These are phyloP conservation scores for Neurospora sp. DNA, from an alignment of 2,329 filamentous ascomycete species.

Conservation along the genomic window DNA sequence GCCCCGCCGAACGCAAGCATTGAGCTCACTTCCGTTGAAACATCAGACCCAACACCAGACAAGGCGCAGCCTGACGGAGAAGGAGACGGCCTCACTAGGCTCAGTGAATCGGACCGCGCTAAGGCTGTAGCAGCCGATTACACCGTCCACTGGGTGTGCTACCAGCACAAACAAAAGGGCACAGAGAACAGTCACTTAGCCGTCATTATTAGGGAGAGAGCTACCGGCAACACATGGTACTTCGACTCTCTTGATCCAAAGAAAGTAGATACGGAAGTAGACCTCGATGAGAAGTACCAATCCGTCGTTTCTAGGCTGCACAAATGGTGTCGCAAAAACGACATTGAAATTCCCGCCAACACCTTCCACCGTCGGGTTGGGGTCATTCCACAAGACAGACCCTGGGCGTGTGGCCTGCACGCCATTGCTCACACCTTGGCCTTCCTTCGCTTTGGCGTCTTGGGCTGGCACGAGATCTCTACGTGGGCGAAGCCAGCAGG, in stretches of 20 bases:
- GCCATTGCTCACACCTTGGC: constrained; percentile 8
- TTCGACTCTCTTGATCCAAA: not conserved
- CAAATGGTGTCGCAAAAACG: not conserved
- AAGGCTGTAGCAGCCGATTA: not conserved
- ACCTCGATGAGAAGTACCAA: not conserved
- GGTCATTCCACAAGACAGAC: not conserved
- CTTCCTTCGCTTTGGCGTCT: constrained; percentile 8
- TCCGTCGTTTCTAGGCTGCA: not conserved
- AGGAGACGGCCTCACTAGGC: not conserved
- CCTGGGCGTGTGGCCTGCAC: constrained; percentile 9
- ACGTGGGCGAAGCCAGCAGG: not conserved
- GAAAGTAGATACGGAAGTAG: not conserved
- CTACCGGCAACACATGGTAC: not conserved
- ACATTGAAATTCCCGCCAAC: not conserved
- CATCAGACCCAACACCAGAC: not conserved
- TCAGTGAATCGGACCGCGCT: not conserved
- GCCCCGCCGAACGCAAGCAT: not conserved
- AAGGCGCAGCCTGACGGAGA: not conserved
- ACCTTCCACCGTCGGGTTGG: not conserved
- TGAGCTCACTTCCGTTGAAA: not conserved
- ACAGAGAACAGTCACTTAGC: no score
- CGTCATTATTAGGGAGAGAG: constrained; percentile 1
- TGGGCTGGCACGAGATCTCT: constrained; percentile 4
- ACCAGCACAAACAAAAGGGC: not conserved
- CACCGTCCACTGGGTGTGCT: constrained; percentile 4